Conservation (phyloP, 2,329 filamentous ascomycete genomes). For the Cladosporium sp. region DNA sequence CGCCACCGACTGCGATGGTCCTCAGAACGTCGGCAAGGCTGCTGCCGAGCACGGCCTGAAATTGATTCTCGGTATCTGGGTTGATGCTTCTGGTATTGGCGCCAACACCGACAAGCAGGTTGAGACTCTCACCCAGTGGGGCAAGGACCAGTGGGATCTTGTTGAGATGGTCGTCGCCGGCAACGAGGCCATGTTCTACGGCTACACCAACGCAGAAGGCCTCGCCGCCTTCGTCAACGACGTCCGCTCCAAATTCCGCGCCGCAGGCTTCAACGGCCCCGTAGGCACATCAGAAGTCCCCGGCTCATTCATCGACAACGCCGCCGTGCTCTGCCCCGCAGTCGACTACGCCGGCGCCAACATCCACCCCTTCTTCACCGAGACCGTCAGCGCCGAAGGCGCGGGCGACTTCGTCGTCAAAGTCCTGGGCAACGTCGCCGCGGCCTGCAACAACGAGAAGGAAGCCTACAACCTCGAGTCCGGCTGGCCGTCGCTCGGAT, state of each 20-base stretch:
- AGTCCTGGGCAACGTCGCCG: slow-evolving; percentile 71
- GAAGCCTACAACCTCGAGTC: slow-evolving; percentile 82
- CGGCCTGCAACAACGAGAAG: slow-evolving; percentile 67
- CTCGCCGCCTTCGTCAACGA: slow-evolving; percentile 71
- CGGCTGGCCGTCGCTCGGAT: slow-evolving; percentile 77
- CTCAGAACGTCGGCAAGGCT: slow-evolving; percentile 72
- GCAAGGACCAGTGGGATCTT: slow-evolving; percentile 68
- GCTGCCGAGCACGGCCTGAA: slow-evolving; percentile 67
- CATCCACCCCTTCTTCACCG: slow-evolving; percentile 94
- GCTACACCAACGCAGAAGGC: slow-evolving; percentile 62
- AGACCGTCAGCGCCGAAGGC: slow-evolving; percentile 58
- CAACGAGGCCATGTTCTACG: slow-evolving; percentile 86
- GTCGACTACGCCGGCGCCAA: slow-evolving; percentile 83
- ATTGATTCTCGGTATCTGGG: slow-evolving; percentile 86
- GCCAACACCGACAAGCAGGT: slow-evolving; percentile 68
- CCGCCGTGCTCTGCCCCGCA: slow-evolving; percentile 63
- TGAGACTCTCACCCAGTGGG: slow-evolving; percentile 71
- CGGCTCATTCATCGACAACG: slow-evolving; percentile 68
- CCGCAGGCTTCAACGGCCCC: slow-evolving; percentile 62
- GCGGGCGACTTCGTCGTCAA: slow-evolving; percentile 75
- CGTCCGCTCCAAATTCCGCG: slow-evolving; percentile 63
- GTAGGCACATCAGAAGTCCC: slow-evolving; percentile 87
- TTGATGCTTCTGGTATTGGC: slow-evolving; percentile 62
- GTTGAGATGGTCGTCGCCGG: slow-evolving; percentile 82
- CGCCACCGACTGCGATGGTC: slow-evolving; percentile 85